Conservation (phyloP, 805 yeast genomes). For the Pichia cephalocereana region DNA sequence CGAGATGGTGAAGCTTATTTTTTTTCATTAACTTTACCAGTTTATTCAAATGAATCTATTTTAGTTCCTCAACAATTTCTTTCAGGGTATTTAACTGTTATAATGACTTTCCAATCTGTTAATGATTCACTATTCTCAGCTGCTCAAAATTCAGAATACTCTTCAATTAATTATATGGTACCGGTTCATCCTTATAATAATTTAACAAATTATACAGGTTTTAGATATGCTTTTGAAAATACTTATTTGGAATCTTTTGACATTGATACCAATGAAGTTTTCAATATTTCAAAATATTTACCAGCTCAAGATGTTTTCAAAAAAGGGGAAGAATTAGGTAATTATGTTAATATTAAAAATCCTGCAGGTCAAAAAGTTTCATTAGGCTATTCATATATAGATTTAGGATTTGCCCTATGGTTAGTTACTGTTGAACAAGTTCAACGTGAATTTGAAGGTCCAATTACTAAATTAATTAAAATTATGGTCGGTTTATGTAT, state of each 20-base stretch:
- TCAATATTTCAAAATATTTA: constrained; percentile 9
- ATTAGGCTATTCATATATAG: constrained; percentile 44
- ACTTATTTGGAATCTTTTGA: constrained; percentile 5
- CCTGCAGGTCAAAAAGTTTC: constrained; percentile 37
- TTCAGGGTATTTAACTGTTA: constrained; percentile 63
- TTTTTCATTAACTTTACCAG: constrained; percentile 71
- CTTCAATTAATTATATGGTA: constrained; percentile 19
- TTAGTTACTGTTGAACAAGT: constrained; percentile 64
- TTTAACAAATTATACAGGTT: constrained; percentile 25
- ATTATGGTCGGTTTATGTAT: constrained; percentile 72
- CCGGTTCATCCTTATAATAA: constrained; percentile 18
- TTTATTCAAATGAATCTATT: constrained; percentile 66
- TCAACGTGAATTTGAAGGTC: constrained; percentile 48
- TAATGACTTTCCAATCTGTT: constrained; percentile 33
- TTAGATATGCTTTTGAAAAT: constrained; percentile 36
- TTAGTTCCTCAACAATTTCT: constrained; percentile 47
- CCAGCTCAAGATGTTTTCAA: constrained; percentile 19
- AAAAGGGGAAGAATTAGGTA: constrained; percentile 29
- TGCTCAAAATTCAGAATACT: constrained; percentile 22
- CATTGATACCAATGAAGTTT: neutral
- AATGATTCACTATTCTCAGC: constrained; percentile 32
- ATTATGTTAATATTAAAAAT: constrained; percentile 28
- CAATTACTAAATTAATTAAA: constrained; percentile 49
- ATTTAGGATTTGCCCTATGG: constrained; percentile 47
- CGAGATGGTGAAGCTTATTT: constrained; percentile 37